Evolutionary conservation across 2,329 filamentous ascomycete genomes (phyloP), one percentile per base, ranked within the genome.

Genomic region (Talaromyces sp.): DNA sequence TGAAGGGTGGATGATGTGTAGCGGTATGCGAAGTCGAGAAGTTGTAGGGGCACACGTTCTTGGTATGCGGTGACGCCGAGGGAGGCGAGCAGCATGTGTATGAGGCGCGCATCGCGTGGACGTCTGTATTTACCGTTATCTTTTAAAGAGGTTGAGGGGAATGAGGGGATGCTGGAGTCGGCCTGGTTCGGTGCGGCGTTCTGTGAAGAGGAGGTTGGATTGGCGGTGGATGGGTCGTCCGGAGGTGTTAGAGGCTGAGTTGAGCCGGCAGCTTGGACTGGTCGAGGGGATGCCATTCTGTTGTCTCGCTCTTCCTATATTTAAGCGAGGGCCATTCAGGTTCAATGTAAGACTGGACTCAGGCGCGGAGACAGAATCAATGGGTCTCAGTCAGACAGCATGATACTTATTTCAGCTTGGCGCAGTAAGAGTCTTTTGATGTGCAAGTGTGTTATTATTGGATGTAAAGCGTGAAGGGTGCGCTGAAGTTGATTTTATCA

Each of bases 1-100:
- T 81, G 79, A 1, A 84, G 73, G 0, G 82, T 79, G 23, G 78
- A 77, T 33, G 81, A 81, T 3, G 82, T 83, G 70, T 84, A 84
- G 61, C 81, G 78, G 73, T 82, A 81, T 57, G 80, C 81, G 66
- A 82, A 82, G 66, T 82, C 80, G 70, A 82, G 78, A 42, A 82
- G 77, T 67, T 82, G 80, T 3, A 82, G 73, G 1, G 80, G 80
- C 0, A 82, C 79, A n/a, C 80, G 79, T 67, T 82, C 80, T 71
- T 82, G 80, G 69, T 82, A 82, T 14, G 79, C 75, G 16, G 74
- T 79, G 50, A 82, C 78, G 40, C 81, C 81, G 25, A 80, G 75
- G 1, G 78, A 78, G 60, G 79, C 76, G 55, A 82, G 79, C 46
- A 82, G 74, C 71, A 82, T 80, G 66, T 82, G 80, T 54, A 82